phyloP scores from a whole-genome alignment of 2,329 filamentous ascomycete genomes.

The Scedosporium dehoogii region DNA sequence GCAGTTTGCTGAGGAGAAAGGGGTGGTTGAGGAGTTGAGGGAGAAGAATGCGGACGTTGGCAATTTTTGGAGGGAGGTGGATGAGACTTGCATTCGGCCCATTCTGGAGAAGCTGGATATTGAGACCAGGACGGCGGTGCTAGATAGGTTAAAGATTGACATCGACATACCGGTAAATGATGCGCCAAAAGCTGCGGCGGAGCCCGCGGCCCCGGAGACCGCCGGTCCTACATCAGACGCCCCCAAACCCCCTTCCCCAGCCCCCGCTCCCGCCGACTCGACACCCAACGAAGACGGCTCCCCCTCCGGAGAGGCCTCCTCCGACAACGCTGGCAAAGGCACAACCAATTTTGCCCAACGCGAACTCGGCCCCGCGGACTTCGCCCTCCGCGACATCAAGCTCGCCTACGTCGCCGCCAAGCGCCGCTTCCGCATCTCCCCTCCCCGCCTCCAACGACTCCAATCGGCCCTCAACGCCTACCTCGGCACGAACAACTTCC shows the following conservation, averaged over 20 bases:
- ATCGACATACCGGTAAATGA: constrained; percentile 7
- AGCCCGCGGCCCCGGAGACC: constrained; percentile 13
- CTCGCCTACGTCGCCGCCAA: constrained; percentile 74
- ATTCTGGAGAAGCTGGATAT: constrained; percentile 54
- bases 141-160: constrained; percentile 45
- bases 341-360: constrained; percentile 58
- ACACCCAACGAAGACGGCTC: constrained; percentile 1
- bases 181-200: constrained; percentile 9
- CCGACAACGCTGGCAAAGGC: constrained; percentile 11
- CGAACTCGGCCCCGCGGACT: constrained; percentile 46
- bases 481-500: constrained; percentile 79
- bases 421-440: constrained; percentile 71
- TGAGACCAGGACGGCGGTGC: constrained; percentile 50
- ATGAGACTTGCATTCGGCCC: constrained; percentile 70
- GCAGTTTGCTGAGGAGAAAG: constrained; percentile 65
- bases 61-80: constrained; percentile 72
- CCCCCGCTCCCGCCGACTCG: too few relatives aligned
- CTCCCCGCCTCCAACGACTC: constrained; percentile 60
- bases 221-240: neutral
- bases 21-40: constrained; percentile 58
- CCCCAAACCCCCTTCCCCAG: neutral
- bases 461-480: constrained; percentile 68
- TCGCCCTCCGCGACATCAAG: constrained; percentile 61
- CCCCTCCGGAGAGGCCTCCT: constrained; percentile 11
- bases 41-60: constrained; percentile 66